Conservation (phyloP, 768 basidiomycete genomes). For the Neoboletus subvelutipes region DNA sequence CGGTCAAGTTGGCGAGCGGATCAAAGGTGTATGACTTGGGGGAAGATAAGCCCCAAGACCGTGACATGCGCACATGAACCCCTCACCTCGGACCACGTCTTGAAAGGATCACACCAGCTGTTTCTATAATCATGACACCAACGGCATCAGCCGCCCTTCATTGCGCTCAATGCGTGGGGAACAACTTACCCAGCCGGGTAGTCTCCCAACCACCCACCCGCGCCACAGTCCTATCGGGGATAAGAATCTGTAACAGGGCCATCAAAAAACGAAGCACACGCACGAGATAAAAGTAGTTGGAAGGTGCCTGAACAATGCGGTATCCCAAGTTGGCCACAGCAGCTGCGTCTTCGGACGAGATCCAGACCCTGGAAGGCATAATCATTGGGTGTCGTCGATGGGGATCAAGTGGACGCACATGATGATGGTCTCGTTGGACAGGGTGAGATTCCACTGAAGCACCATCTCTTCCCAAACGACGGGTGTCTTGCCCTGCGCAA, state of each 20-base stretch:
- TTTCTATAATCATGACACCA: conserved; percentile 24
- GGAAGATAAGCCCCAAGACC: conserved; percentile 9
- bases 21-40: conserved; percentile 48
- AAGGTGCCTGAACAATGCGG: conserved; percentile 47
- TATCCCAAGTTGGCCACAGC: conserved; percentile 40
- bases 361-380: conserved; percentile 41
- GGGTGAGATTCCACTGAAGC: conserved; percentile 37
- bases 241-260: not conserved
- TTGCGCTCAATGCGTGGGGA: not conserved
- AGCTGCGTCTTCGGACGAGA: conserved; percentile 40
- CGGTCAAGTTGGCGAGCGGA: conserved; percentile 44
- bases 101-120: conserved; percentile 53
- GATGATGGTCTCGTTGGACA: conserved; percentile 43
- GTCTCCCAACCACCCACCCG: conserved; percentile 45
- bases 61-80: not conserved
- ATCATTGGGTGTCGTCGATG: not conserved
- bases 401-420: conserved; percentile 26
- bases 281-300: conserved; percentile 54
- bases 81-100: conserved; percentile 48
- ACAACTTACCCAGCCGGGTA: conserved; percentile 31
- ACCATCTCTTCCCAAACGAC: conserved; percentile 81
- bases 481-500: conserved; percentile 61
- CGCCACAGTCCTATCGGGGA: conserved; percentile 42
- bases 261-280: not conserved
- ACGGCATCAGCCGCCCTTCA: not conserved